Base-by-base conservation (phyloP, 768 basidiomycete species). In the Candolleomyces efflorescens region DNA sequence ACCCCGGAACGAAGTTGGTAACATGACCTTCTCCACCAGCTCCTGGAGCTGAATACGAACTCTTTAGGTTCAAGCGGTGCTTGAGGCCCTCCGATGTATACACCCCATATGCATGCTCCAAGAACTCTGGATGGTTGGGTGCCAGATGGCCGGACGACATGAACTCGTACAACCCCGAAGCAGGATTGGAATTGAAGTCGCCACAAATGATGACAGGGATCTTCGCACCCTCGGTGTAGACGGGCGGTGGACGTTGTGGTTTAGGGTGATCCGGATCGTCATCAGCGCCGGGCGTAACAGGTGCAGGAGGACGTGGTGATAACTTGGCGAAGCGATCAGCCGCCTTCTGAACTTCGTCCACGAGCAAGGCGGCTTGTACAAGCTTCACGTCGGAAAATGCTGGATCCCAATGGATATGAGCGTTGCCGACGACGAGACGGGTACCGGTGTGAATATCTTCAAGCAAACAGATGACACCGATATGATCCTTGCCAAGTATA, bases 371-470 rank as follows among this genome's bases (percentile, higher is more conserved):
- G n/a, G 82, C 83, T 68, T 99, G 97, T 5, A 98, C 94, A 62
- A 99, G 84, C 75, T 99, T 99, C 75, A 99, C 97, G 69, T 99
- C 97, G 52, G 92, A 78, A 75, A 85, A 97, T 51, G 83, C 82
- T 12, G 90, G 92, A 69, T 98, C 90, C 96, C 96, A 98, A 64
- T 88, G 84, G 57, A 98, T 83, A 69, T 99, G 97, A 5, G 86
- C 84, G 69, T 98, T 98, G 39, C 89, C 89, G 54, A 98, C 82
- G 65, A 98, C 83, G 56, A 97, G 74, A 15, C 96, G 86, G 12
- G 94, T 87, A 43, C 94, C 94, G 0, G 94, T 92, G 41, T 84
- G 80, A 60, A 83, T 84, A 72, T 90, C 89, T 76, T 99, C 97
- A 67, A 98, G 79, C 27, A 93, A 80, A 64, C 86, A 85, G 57